phyloP scores from a whole-genome alignment of 805 yeast genomes.

The Starmerella apis region DNA sequence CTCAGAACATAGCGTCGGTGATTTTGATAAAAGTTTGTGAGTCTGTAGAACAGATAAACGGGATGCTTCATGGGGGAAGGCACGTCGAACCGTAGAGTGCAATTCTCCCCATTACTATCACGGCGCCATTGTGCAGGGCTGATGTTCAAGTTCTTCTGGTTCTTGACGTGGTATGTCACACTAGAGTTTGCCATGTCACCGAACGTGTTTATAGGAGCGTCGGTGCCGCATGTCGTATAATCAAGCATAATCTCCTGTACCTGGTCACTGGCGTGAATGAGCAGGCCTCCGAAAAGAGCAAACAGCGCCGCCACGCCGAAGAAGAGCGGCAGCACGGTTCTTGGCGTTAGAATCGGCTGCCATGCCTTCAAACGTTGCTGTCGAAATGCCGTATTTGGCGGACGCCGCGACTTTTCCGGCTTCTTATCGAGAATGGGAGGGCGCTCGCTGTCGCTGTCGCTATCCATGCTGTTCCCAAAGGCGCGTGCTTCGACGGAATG shows the following conservation, averaged over 20 bases:
- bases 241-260: conserved; percentile 68
- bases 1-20: conserved; percentile 89
- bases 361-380: conserved; percentile 56
- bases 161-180: conserved; percentile 41
- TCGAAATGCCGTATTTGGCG: conserved; percentile 39
- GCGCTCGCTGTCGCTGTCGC: conserved; percentile 29
- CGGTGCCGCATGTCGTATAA: conserved; percentile 56
- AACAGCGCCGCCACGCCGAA: conserved; percentile 64
- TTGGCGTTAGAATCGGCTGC: conserved; percentile 87
- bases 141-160: conserved; percentile 22
- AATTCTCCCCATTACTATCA: conserved; percentile 37
- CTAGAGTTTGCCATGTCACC: conserved; percentile 50
- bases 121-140: conserved; percentile 56
- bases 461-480: not conserved
- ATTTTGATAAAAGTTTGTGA: conserved; percentile 87
- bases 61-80: conserved; percentile 65
- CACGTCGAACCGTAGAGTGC: conserved; percentile 60
- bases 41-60: conserved; percentile 65
- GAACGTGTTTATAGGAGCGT: conserved; percentile 40
- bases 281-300: conserved; percentile 84
- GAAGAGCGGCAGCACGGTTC: conserved; percentile 77
- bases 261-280: conserved; percentile 63
- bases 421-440: conserved; percentile 25
- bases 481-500: not conserved
- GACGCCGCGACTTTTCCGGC: conserved; percentile 34